phyloP scores from a whole-genome alignment of 805 yeast species.

The Ogataea trehalophila region DNA sequence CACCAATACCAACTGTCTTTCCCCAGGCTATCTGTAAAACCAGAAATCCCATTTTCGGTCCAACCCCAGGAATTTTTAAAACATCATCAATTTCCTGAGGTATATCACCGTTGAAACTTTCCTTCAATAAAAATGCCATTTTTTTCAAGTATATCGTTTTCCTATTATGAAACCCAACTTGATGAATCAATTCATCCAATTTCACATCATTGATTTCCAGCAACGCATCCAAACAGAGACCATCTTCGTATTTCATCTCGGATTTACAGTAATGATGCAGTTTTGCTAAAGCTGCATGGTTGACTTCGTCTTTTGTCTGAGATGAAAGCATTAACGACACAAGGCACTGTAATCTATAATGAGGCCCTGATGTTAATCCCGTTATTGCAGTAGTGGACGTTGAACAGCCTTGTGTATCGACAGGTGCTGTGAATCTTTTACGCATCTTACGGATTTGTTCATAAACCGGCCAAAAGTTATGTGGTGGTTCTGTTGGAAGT shows the following conservation, averaged over 20 bases:
- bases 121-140: slow-evolving; percentile 49
- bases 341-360: slow-evolving; percentile 65
- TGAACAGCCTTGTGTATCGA: slow-evolving; percentile 85
- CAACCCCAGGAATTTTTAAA: slow-evolving; percentile 79
- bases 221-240: slow-evolving; percentile 55
- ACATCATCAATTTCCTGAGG: slow-evolving; percentile 68
- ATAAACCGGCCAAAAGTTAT: slow-evolving; percentile 51
- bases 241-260: slow-evolving; percentile 37
- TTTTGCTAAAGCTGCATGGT: slow-evolving; percentile 62
- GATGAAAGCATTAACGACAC: slow-evolving; percentile 83
- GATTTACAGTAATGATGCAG: slow-evolving; percentile 46
- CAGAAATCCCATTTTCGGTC: slow-evolving; percentile 90
- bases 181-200: slow-evolving; percentile 61
- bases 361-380: slow-evolving; percentile 31
- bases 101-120: slow-evolving; percentile 57
- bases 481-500: slow-evolving; percentile 21
- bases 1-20: slow-evolving; percentile 79
- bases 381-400: slow-evolving; percentile 44
- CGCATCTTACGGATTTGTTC: slow-evolving; percentile 65
- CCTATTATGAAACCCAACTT: slow-evolving; percentile 83
- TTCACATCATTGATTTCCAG: slow-evolving; percentile 45
- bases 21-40: slow-evolving; percentile 81
- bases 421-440: slow-evolving; percentile 65
- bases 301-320: slow-evolving; percentile 88
- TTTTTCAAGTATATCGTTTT: slow-evolving; percentile 68